Evolutionary conservation across 352 stramenopile genomes (phyloP).

Genomic region (Globisporangium polare): DNA sequence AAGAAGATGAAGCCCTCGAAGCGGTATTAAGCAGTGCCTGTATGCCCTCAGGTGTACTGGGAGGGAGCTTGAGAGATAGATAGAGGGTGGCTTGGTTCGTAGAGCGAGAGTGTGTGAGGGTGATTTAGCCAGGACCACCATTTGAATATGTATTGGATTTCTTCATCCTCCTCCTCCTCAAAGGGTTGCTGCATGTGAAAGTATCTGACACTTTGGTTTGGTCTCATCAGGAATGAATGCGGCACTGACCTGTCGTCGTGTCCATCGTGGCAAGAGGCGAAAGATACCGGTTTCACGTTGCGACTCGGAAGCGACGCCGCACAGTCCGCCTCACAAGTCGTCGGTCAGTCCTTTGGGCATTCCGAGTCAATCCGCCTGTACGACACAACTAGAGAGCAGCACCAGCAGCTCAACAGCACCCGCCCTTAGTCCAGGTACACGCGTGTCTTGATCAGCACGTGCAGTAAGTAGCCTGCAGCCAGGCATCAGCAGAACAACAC

Average conservation of each 20-base stretch:
- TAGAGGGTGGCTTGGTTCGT: not conserved
- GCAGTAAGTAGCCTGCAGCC: too few relatives aligned
- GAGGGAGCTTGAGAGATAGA: not conserved
- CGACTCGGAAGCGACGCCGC: slow-evolving; percentile 4
- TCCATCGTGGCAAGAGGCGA: not conserved
- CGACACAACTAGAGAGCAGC: not conserved
- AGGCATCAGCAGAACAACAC: not conserved
- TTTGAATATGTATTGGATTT: not conserved
- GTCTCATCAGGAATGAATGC: not conserved
- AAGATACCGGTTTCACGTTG: slow-evolving; percentile 1
- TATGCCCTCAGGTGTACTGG: too few relatives aligned
- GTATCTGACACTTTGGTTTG: not conserved
- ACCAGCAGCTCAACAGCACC: too few relatives aligned
- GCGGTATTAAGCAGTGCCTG: slow-evolving; percentile 2
- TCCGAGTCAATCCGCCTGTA: not conserved
- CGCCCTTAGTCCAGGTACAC: too few relatives aligned
- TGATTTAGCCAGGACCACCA: not conserved
- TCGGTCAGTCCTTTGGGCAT: not conserved
- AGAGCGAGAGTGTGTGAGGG: not conserved
- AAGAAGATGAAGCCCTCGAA: slow-evolving; percentile 32
- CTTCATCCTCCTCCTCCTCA: too few relatives aligned
- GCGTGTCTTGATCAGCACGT: too few relatives aligned
- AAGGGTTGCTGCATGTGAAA: not conserved
- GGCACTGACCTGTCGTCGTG: not conserved
- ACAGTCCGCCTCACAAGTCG: slow-evolving; percentile 6